Base-by-base conservation (phyloP, 2,329 filamentous ascomycete genomes). In the Claviceps digitariae region DNA sequence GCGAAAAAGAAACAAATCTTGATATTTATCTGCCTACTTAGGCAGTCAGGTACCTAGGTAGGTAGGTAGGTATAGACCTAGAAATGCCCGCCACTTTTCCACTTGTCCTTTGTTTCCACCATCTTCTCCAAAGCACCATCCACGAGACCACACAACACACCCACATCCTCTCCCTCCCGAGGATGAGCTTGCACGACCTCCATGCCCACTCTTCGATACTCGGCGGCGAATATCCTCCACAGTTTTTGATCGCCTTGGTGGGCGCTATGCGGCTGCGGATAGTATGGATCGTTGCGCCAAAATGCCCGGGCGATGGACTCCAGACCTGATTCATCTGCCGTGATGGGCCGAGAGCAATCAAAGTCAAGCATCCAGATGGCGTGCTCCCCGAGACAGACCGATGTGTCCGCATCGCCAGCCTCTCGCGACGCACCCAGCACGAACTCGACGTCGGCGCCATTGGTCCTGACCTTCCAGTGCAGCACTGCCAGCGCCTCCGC, bases 401-500 rank as follows among this genome's bases (percentile, higher is more conserved):
- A 38, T 4, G 13, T 17, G 7, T 38, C 34, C 15, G 34, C 34
- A 3, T 17, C 34, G 34, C 34, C 34, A 7, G 4, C 34, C 17
- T 17, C 13, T 38, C 34, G 34, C 15, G 34, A 38, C 1, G 56
- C 58, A 8, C 60, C 72, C 2, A 81, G 68, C 0, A 81, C 77
- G 57, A 79, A 81, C 49, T 82, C 75, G 2, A 82, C 67, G 47
- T 79, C 77, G 38, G 73, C 74, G 0, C 70, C 77, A 56, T 81
- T 76, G 0, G 78, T 59, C 12, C 63, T 56, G 0, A 66, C 71
- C 1, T 58, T 47, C 76, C 75, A 82, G 55, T 77, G 72, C 50
- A 81, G 63, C 2, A 74, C 64, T 0, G 77, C 76, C 0, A 81
- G 66, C 0, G 71, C 66, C 4, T 75, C 68, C 0, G 72, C 78